Percentiles rank a stretch among this genome's conserved stretches.
phyloP scores from a whole-genome alignment of 2,329 filamentous ascomycete genomes.

The Pseudogymnoascus sp. region DNA sequence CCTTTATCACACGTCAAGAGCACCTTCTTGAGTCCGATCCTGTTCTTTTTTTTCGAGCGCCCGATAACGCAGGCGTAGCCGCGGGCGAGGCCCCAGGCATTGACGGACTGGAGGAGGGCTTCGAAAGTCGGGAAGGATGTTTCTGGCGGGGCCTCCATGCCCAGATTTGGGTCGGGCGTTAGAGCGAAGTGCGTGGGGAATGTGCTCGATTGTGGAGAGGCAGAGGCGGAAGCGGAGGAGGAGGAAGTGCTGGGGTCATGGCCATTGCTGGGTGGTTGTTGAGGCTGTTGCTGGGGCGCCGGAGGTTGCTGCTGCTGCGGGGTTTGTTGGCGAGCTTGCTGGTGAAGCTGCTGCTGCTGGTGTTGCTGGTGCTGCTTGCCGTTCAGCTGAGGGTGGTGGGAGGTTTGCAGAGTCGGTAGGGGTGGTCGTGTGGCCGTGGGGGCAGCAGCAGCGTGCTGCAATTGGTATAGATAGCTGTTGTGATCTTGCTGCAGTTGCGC shows the following conservation, averaged over 20 bases:
- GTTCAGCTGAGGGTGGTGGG: conserved; percentile 1
- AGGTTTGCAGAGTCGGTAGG: not conserved
- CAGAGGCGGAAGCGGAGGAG: not conserved
- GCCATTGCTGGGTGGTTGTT: conserved; percentile 21
- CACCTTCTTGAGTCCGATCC: conserved; percentile 60
- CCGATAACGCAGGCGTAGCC: conserved; percentile 64
- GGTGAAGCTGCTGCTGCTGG: conserved; percentile 20
- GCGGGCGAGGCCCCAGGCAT: conserved; percentile 59
- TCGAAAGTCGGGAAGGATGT: conserved; percentile 59
- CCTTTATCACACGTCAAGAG: conserved; percentile 61
- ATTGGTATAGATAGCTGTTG: not conserved
- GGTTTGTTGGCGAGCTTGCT: conserved; percentile 28
- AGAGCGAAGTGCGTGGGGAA: not conserved
- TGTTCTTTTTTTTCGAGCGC: conserved; percentile 56
- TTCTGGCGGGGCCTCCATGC: conserved; percentile 42
- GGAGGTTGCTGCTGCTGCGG: conserved; percentile 27
- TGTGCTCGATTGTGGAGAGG: not conserved
- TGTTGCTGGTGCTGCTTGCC: conserved; percentile 25
- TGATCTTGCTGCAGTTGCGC: conserved; percentile 3
- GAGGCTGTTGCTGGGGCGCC: conserved; percentile 17
- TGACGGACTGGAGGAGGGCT: conserved; percentile 56
- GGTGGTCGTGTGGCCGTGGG: not conserved
- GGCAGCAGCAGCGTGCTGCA: not conserved
- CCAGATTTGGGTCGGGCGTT: not conserved
- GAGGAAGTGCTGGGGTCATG: not conserved